phyloP scores from a whole-genome alignment of 176 grass and related monocot species.

The sorghum (Sorghum bicolor) region DNA sequence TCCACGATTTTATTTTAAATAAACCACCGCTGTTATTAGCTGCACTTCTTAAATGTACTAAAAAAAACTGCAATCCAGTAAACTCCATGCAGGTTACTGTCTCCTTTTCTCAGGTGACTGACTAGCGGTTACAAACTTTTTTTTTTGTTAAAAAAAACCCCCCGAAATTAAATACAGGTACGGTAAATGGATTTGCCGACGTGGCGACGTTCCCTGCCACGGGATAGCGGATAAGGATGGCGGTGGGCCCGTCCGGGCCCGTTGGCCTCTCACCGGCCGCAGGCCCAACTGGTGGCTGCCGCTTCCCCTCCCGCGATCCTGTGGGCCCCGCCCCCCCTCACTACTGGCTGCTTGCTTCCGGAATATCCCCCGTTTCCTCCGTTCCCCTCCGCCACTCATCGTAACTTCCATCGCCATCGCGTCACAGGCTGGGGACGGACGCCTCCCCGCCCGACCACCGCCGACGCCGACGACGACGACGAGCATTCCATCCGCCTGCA shows the following conservation, averaged over 20 bases:
- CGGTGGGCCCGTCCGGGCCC: neutral
- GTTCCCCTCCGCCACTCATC: neutral
- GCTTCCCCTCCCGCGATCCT: neutral
- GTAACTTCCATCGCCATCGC: neutral
- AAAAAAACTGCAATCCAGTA: too few relatives aligned
- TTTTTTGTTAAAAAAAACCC: too few relatives aligned
- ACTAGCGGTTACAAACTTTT: too few relatives aligned
- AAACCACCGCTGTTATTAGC: too few relatives aligned
- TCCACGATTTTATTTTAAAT: too few relatives aligned
- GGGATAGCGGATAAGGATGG: neutral
- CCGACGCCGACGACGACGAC: neutral
- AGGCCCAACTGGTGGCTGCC: conserved; percentile 27
- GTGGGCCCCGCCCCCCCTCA: neutral
- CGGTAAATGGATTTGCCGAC: neutral
- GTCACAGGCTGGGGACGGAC: neutral
- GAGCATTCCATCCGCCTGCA: neutral
- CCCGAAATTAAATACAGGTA: neutral
- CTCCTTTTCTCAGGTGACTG: too few relatives aligned
- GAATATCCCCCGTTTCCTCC: neutral
- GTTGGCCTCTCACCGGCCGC: neutral
- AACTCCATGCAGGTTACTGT: too few relatives aligned
- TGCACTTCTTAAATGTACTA: too few relatives aligned
- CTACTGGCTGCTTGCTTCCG: neutral
- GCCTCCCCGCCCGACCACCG: neutral
- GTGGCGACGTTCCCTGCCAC: neutral